Percentiles rank a stretch among this genome's conserved stretches.
These are phyloP conservation scores for Blastobotrys capitulatus DNA, from an alignment of 1,139 yeast genomes.

Conservation along the genomic window DNA sequence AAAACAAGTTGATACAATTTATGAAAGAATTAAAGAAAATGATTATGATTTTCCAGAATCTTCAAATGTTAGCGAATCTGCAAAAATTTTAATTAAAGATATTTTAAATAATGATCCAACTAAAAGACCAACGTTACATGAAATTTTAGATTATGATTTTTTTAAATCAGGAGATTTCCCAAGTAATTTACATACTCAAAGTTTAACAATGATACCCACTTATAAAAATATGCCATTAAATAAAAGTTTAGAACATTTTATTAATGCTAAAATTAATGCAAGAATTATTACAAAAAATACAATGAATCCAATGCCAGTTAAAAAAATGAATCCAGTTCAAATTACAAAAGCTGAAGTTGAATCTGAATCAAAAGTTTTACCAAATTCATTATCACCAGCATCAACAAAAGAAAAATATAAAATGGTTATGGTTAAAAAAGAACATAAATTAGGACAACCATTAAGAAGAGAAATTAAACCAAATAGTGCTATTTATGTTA, in stretches of 20 bases:
- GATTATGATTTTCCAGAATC: constrained; percentile 80
- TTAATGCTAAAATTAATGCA: constrained; percentile 37
- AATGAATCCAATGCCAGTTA: constrained; percentile 4
- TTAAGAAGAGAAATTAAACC: constrained; percentile 7
- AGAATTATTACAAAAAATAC: constrained; percentile 28
- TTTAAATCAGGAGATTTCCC: constrained; percentile 79
- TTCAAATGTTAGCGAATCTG: constrained; percentile 62
- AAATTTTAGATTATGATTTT: constrained; percentile 65
- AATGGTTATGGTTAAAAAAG: constrained; percentile 40
- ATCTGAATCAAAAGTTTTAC: constrained; percentile 67
- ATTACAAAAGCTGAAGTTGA: constrained; percentile 65
- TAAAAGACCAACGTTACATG: constrained; percentile 74
- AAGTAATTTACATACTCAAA: constrained; percentile 45
- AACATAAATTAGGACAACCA: constrained; percentile 5
- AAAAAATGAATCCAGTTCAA: constrained; percentile 37
- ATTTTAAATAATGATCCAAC: constrained; percentile 74
- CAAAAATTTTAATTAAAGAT: constrained; percentile 62
- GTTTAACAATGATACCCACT: constrained; percentile 58
- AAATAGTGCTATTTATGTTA: constrained; percentile 9
- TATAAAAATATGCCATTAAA: constrained; percentile 50
- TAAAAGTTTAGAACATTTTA: constrained; percentile 67
- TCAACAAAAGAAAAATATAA: constrained; percentile 84
- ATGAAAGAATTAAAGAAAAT: constrained; percentile 79
- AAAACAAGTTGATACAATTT: constrained; percentile 87
- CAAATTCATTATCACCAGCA: constrained; percentile 88